Conservation (phyloP, 2,329 filamentous ascomycete species). For the Pestalotiopsis sp. region DNA sequence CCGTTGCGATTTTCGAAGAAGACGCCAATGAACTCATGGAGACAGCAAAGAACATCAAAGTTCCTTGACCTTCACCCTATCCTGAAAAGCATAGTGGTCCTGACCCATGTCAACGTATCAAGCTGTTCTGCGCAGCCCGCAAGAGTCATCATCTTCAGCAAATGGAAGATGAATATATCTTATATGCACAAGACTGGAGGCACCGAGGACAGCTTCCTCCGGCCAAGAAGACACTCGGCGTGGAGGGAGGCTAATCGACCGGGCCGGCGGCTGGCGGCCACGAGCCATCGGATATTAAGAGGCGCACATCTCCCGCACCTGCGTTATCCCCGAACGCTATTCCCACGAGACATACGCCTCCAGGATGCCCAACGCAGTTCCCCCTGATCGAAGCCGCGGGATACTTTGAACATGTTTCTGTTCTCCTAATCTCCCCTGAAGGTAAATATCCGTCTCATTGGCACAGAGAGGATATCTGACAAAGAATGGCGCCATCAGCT, state of each 20-base stretch:
- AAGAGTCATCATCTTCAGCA: no score
- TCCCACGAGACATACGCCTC: neutral
- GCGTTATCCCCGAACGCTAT: neutral
- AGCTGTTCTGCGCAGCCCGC: no score
- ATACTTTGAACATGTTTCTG: neutral
- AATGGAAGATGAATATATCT: no score
- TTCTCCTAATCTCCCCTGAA: neutral
- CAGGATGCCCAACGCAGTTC: neutral
- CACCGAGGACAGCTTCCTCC: neutral
- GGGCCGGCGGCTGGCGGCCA: neutral
- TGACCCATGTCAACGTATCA: no score
- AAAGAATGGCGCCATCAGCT: no score
- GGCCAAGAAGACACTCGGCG: neutral
- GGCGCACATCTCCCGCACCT: neutral
- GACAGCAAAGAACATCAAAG: no score
- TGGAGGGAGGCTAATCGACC: neutral
- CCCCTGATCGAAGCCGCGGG: neutral
- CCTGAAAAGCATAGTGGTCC: no score
- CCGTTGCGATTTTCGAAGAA: no score
- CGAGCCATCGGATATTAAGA: neutral
- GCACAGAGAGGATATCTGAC: no score
- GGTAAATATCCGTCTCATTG: no score
- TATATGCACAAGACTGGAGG: neutral
- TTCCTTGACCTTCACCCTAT: no score
- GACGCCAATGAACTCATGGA: no score